Conservation (phyloP, 768 basidiomycete species). For the Amanita phalloides region DNA sequence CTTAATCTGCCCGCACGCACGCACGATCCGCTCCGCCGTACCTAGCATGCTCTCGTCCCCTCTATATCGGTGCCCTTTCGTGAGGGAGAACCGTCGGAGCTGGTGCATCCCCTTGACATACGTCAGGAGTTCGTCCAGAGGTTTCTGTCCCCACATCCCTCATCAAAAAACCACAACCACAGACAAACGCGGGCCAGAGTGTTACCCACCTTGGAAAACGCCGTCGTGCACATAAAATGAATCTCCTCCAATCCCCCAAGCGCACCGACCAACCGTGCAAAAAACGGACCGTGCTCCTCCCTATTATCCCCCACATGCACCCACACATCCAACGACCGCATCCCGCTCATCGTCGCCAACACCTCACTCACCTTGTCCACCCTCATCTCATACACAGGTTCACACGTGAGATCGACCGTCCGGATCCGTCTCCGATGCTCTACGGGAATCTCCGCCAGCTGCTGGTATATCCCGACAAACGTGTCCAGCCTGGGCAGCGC, state of each 20-base stretch:
- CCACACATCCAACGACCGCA: conserved; percentile 39
- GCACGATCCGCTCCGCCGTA: conserved; percentile 27
- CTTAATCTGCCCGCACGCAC: conserved; percentile 20
- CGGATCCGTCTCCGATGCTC: conserved; percentile 21
- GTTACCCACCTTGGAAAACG: conserved; percentile 27
- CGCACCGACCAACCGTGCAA: conserved; percentile 22
- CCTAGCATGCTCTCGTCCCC: conserved; percentile 32
- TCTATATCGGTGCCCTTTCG: conserved; percentile 35
- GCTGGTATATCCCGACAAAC: conserved; percentile 38
- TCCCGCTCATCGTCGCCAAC: conserved; percentile 22
- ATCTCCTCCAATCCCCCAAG: conserved; percentile 30
- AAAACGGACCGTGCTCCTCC: conserved; percentile 15
- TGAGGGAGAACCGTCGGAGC: conserved; percentile 34
- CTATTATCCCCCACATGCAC: conserved; percentile 18
- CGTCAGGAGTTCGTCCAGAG: conserved; percentile 27
- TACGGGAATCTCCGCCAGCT: conserved; percentile 26
- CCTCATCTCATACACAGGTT: conserved; percentile 31
- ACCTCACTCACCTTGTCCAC: conserved; percentile 22
- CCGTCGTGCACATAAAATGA: conserved; percentile 41
- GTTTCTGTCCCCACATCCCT: conserved; percentile 19
- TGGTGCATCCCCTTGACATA: conserved; percentile 26
- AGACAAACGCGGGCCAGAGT: background rate
- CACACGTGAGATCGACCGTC: conserved; percentile 37
- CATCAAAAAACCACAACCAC: no score
- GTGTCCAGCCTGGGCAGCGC: conserved; percentile 26